phyloP scores from a whole-genome alignment of 495 filamentous ascomycete species.

The Hyaloscypha finlandica region DNA sequence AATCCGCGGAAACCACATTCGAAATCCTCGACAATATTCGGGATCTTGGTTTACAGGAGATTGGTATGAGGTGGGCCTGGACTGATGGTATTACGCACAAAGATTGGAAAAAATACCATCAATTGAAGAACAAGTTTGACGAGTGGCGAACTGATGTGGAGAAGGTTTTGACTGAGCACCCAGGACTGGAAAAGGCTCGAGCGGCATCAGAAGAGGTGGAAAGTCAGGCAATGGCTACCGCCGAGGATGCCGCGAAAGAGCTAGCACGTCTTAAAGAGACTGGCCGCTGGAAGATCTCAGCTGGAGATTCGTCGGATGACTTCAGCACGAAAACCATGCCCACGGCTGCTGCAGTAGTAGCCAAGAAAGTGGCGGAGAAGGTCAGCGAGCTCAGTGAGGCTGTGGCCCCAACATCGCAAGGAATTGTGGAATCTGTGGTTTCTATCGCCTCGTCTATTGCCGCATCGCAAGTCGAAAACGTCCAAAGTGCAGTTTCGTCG shows the following conservation, averaged over 20 bases:
- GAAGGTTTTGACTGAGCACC: conserved; percentile 68
- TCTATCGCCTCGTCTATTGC: conserved; percentile 37
- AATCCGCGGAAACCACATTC: conserved; percentile 79
- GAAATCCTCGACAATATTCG: conserved; percentile 80
- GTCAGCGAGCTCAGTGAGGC: conserved; percentile 43
- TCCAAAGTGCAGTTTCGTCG: conserved; percentile 14
- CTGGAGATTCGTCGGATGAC: conserved; percentile 73
- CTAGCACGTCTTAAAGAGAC: conserved; percentile 82
- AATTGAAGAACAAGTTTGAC: conserved; percentile 78
- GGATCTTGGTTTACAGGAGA: conserved; percentile 88
- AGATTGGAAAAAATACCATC: conserved; percentile 91
- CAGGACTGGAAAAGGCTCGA: conserved; percentile 69
- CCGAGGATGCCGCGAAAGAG: conserved; percentile 80
- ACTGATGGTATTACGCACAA: conserved; percentile 95
- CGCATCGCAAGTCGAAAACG: conserved; percentile 31
- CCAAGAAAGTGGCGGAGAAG: conserved; percentile 43
- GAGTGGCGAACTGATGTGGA: conserved; percentile 84
- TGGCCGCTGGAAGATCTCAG: conserved; percentile 79
- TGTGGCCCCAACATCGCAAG: conserved; percentile 39
- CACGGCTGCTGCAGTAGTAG: conserved; percentile 42
- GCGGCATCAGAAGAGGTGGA: conserved; percentile 69
- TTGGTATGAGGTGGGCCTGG: conserved; percentile 97
- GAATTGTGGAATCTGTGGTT: conserved; percentile 37
- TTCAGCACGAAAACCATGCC: conserved; percentile 62
- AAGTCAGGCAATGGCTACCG: conserved; percentile 74